Percentiles rank a stretch among this genome's conserved stretches.
Evolutionary conservation across 805 yeast species (phyloP).

Genomic region (Saccharomycopsis javanensis): DNA sequence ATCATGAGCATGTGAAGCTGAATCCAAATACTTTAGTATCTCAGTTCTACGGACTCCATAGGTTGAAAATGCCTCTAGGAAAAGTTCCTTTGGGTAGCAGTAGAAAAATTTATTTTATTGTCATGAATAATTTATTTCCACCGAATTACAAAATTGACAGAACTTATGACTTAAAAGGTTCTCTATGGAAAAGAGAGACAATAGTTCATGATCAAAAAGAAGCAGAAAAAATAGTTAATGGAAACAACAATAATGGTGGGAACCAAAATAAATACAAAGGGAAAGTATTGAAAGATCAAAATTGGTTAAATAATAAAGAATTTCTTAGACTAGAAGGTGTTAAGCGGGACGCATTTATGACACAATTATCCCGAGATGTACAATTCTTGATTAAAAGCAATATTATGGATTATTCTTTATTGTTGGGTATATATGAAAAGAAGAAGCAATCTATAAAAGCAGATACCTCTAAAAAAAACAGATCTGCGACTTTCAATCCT

Average conservation of each 20-base stretch:
- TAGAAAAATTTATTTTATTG: slow-evolving; percentile 85
- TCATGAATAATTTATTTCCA: slow-evolving; percentile 95
- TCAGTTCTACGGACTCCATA: slow-evolving; percentile 93
- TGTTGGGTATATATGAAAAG: slow-evolving; percentile 61
- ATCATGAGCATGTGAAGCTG: slow-evolving; percentile 66
- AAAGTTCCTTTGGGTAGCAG: slow-evolving; percentile 22
- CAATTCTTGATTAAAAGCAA: slow-evolving; percentile 59
- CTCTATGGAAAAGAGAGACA: slow-evolving; percentile 71
- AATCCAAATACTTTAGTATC: slow-evolving; percentile 85
- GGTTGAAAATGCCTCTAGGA: slow-evolving; percentile 79
- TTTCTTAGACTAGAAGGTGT: slow-evolving; percentile 67
- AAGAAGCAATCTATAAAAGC: neutral
- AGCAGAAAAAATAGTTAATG: slow-evolving; percentile 38
- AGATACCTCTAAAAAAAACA: neutral
- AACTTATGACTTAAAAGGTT: slow-evolving; percentile 89
- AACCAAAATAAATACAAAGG: neutral
- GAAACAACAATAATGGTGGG: no score
- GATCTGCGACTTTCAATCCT: neutral
- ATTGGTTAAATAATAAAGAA: slow-evolving; percentile 67
- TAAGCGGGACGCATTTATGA: slow-evolving; percentile 47
- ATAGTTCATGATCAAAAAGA: slow-evolving; percentile 34
- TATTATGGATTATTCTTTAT: slow-evolving; percentile 91
- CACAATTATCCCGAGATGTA: slow-evolving; percentile 72
- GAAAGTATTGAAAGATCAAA: slow-evolving; percentile 69
- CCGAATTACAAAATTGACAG: slow-evolving; percentile 80